Conservation (phyloP, 768 basidiomycete species). For the Termitomyces sp. region DNA sequence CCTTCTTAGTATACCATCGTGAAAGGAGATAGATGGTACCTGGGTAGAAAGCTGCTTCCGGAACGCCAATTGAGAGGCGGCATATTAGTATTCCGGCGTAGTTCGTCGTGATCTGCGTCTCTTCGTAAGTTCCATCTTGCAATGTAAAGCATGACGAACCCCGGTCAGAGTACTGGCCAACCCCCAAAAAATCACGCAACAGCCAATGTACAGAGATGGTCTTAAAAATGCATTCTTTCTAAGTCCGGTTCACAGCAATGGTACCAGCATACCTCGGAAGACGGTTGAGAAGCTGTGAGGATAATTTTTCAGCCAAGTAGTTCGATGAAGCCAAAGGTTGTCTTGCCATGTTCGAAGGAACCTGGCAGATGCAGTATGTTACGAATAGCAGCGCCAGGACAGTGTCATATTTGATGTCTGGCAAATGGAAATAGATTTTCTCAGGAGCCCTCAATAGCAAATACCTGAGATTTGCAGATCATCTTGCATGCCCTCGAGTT, state of each 20-base stretch:
- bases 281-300: slow-evolving; percentile 45
- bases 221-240: slow-evolving; percentile 26
- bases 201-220: slow-evolving; percentile 57
- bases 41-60: slow-evolving; percentile 66
- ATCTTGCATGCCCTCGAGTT: slow-evolving; percentile 44
- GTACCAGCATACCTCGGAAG: slow-evolving; percentile 35
- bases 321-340: background rate
- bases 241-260: background rate
- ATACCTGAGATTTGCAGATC: slow-evolving; percentile 41
- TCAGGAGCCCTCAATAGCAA: too few relatives aligned
- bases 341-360: slow-evolving; percentile 60
- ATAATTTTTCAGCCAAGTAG: background rate
- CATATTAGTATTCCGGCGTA: slow-evolving; percentile 50
- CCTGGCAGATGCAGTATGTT: slow-evolving; percentile 56
- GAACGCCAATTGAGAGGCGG: slow-evolving; percentile 59
- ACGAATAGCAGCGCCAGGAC: slow-evolving; percentile 50
- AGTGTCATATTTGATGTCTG: slow-evolving; percentile 49
- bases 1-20: slow-evolving; percentile 58
- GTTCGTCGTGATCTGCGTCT: slow-evolving; percentile 41
- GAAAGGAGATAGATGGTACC: slow-evolving; percentile 43
- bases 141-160: slow-evolving; percentile 24
- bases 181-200: slow-evolving; percentile 59
- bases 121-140: background rate
- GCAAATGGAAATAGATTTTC: background rate
- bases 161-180: slow-evolving; percentile 58